Evolutionary conservation across 805 yeast genomes (phyloP).

Genomic region (Naumovozyma dairenensis): DNA sequence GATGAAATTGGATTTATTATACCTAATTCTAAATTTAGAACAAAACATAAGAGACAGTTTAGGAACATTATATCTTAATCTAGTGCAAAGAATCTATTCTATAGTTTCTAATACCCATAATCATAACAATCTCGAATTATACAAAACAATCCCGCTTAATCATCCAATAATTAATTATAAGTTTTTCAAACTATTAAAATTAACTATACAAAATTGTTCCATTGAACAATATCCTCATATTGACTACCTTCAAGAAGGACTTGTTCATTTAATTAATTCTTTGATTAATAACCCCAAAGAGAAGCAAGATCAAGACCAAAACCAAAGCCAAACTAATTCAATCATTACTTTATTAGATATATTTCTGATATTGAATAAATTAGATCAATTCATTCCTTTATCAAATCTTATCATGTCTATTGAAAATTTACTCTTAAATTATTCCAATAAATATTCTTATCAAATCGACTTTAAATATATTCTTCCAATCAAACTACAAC

Average conservation of each 20-base stretch:
- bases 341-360: background rate
- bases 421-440: conserved; percentile 13
- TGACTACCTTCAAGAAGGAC: conserved; percentile 3
- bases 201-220: conserved; percentile 13
- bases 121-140: conserved; percentile 3
- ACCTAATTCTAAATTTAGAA: conserved; percentile 13
- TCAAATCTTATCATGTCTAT: conserved; percentile 10
- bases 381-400: conserved; percentile 5
- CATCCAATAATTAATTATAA: conserved; percentile 9
- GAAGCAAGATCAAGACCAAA: background rate
- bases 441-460: conserved; percentile 10
- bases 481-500: conserved; percentile 6
- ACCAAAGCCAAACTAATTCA: no score
- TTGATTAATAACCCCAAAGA: background rate
- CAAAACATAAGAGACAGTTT: conserved; percentile 14
- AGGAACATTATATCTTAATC: conserved; percentile 9
- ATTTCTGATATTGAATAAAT: background rate
- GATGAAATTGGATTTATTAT: conserved; percentile 18
- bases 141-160: conserved; percentile 7
- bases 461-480: conserved; percentile 17
- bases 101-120: no score
- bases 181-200: conserved; percentile 14
- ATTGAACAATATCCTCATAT: conserved; percentile 7
- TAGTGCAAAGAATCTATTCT: conserved; percentile 9
- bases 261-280: no score